A percentile compares a stretch with the other conserved stretches of the same genome.
These are phyloP conservation scores for Diplodia mutila DNA, from an alignment of 2,329 filamentous ascomycete genomes.

Conservation along the genomic window DNA sequence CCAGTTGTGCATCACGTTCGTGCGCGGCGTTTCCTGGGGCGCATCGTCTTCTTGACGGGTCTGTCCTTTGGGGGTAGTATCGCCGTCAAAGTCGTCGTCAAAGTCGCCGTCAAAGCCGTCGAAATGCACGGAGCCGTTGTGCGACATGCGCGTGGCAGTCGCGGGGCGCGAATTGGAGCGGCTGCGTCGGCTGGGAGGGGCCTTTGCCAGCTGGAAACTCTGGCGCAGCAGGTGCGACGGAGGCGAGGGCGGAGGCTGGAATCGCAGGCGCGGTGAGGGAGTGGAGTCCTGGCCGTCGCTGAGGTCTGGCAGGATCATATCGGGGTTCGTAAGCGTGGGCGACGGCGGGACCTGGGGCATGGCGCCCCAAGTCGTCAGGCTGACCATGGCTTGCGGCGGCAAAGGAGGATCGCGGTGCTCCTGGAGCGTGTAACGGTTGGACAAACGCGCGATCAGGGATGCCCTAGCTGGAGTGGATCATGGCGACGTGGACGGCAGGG, in stretches of 20 bases:
- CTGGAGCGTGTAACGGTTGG: conserved; percentile 20
- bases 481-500: conserved; percentile 9
- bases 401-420: neutral
- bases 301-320: conserved; percentile 83
- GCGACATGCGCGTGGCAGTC: neutral
- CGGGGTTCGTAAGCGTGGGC: conserved; percentile 88
- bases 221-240: conserved; percentile 36
- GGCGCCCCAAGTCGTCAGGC: conserved; percentile 22
- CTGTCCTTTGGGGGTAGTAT: conserved; percentile 22
- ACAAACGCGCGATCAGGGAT: conserved; percentile 24
- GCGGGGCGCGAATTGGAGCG: conserved; percentile 6
- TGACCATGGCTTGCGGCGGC: conserved; percentile 12
- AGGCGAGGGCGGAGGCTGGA: conserved; percentile 50
- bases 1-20: conserved; percentile 24
- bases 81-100: conserved; percentile 19
- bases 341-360: conserved; percentile 58
- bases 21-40: conserved; percentile 11
- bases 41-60: neutral
- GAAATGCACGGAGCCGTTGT: neutral
- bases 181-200: conserved; percentile 37
- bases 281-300: conserved; percentile 33
- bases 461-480: conserved; percentile 22
- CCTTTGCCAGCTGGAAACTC: conserved; percentile 35
- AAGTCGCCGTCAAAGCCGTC: conserved; percentile 20
- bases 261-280: conserved; percentile 57